Percentiles rank a stretch among this genome's conserved stretches.
Conservation (phyloP, 495 filamentous ascomycete genomes). For the Aspergillus conjunctus region DNA sequence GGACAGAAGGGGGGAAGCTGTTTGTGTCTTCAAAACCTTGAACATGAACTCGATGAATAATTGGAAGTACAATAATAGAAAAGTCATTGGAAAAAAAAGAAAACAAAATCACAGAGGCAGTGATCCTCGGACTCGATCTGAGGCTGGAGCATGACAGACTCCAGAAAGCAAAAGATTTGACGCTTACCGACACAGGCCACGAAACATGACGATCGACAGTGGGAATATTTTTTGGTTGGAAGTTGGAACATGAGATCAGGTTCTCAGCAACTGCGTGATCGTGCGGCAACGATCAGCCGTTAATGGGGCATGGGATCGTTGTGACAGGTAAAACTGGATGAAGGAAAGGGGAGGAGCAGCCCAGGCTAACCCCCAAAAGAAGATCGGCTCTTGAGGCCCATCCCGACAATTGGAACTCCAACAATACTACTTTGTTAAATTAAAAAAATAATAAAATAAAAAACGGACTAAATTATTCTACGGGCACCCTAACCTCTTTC, state of each 20-base stretch:
- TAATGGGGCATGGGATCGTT: slow-evolving; percentile 36
- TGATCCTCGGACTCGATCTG: slow-evolving; percentile 3
- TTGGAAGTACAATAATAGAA: background rate
- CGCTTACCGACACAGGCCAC: background rate
- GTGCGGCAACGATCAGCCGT: slow-evolving; percentile 39
- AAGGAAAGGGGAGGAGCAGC: too few relatives aligned
- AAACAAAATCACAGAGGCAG: background rate
- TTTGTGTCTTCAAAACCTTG: background rate
- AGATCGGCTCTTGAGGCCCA: slow-evolving; percentile 24
- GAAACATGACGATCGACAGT: slow-evolving; percentile 18
- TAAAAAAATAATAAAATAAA: too few relatives aligned
- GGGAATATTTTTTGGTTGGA: slow-evolving; percentile 13
- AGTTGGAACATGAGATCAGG: slow-evolving; percentile 30
- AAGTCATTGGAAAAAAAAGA: background rate
- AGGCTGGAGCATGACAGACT: background rate
- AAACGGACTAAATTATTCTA: too few relatives aligned
- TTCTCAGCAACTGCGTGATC: slow-evolving; percentile 29
- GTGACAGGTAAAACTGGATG: slow-evolving; percentile 30
- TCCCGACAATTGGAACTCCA: slow-evolving; percentile 9
- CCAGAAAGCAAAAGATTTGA: slow-evolving; percentile 3
- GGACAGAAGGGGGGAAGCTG: background rate
- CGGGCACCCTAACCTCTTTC: too few relatives aligned
- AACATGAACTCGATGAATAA: background rate
- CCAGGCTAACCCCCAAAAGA: slow-evolving; percentile 15
- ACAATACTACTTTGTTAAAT: slow-evolving; percentile 9